Conservation (phyloP, 2,329 filamentous ascomycete genomes). For the Parastagonospora avenae region DNA sequence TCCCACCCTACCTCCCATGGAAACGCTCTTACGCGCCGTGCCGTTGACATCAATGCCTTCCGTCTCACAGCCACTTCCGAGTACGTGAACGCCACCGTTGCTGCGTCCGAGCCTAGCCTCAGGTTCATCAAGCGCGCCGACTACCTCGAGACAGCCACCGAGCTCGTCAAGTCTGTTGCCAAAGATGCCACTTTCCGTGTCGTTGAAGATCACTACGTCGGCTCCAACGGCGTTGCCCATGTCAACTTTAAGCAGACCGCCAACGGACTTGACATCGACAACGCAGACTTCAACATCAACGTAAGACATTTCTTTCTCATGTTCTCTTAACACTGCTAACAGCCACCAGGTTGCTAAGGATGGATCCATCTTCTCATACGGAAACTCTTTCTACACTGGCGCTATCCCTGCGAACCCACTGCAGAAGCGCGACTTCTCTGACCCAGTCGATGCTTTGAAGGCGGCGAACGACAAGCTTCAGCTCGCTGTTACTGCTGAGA, state of each 20-base stretch:
- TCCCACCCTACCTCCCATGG: conserved; percentile 1
- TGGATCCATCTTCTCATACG: conserved; percentile 63
- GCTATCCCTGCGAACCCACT: conserved; percentile 42
- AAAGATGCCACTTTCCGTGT: conserved; percentile 4
- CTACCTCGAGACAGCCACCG: conserved; percentile 3
- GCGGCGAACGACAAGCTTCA: conserved; percentile 47
- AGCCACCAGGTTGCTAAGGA: conserved; percentile 55
- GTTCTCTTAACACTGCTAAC: neutral
- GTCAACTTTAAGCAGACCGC: conserved; percentile 65
- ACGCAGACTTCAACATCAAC: conserved; percentile 66
- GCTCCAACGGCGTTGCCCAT: conserved; percentile 61
- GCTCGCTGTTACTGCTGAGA: conserved; percentile 51
- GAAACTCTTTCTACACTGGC: conserved; percentile 57
- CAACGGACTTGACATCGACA: conserved; percentile 64
- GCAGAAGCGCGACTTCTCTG: conserved; percentile 49
- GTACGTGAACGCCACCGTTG: conserved; percentile 16
- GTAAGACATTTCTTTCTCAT: conserved; percentile 38
- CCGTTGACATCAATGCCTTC: conserved; percentile 23
- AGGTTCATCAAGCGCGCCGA: conserved; percentile 3
- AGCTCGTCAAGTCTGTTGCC: conserved; percentile 3
- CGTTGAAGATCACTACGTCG: conserved; percentile 52
- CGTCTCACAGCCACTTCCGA: conserved; percentile 10
- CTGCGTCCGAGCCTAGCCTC: neutral
- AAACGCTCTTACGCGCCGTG: neutral
- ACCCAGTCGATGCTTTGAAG: conserved; percentile 52